Conservation (phyloP, 2,329 filamentous ascomycete species). For the Aspergillus awamori region DNA sequence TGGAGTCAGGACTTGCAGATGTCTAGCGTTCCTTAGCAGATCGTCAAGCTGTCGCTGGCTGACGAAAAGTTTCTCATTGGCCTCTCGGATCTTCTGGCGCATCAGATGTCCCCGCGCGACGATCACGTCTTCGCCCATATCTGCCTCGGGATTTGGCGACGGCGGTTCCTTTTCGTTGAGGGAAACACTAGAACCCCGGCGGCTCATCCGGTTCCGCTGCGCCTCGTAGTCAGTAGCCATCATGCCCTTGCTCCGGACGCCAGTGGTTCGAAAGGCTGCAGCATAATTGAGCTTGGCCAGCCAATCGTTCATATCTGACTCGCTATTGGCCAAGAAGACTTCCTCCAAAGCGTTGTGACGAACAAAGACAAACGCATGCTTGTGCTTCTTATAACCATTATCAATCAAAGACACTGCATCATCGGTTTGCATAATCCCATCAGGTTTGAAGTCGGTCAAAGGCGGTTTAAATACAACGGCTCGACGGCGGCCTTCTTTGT, state of each 20-base stretch:
- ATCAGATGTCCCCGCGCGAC: slow-evolving; percentile 81
- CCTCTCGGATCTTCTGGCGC: slow-evolving; percentile 78
- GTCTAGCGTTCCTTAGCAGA: slow-evolving; percentile 84
- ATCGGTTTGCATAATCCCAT: slow-evolving; percentile 89
- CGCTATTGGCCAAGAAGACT: slow-evolving; percentile 84
- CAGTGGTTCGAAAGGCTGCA: slow-evolving; percentile 87
- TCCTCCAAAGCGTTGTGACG: slow-evolving; percentile 86
- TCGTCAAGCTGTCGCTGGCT: slow-evolving; percentile 78
- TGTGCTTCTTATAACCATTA: slow-evolving; percentile 85
- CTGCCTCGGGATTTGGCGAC: slow-evolving; percentile 70
- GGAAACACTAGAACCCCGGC: slow-evolving; percentile 63
- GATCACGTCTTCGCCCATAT: slow-evolving; percentile 85
- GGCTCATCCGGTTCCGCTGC: slow-evolving; percentile 64
- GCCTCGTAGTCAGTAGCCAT: slow-evolving; percentile 84
- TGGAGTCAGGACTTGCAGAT: slow-evolving; percentile 84
- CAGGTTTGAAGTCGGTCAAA: slow-evolving; percentile 87
- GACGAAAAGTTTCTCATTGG: slow-evolving; percentile 73
- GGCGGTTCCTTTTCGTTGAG: slow-evolving; percentile 71
- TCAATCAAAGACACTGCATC: slow-evolving; percentile 88
- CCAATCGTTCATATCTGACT: slow-evolving; percentile 95
- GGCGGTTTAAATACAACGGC: slow-evolving; percentile 90
- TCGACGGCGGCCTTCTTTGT: slow-evolving; percentile 73
- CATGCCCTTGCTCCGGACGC: slow-evolving; percentile 86
- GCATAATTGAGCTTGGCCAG: slow-evolving; percentile 94
- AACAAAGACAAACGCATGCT: slow-evolving; percentile 90